Conservation (phyloP, 495 filamentous ascomycete genomes). For the Rhypophila decipiens region DNA sequence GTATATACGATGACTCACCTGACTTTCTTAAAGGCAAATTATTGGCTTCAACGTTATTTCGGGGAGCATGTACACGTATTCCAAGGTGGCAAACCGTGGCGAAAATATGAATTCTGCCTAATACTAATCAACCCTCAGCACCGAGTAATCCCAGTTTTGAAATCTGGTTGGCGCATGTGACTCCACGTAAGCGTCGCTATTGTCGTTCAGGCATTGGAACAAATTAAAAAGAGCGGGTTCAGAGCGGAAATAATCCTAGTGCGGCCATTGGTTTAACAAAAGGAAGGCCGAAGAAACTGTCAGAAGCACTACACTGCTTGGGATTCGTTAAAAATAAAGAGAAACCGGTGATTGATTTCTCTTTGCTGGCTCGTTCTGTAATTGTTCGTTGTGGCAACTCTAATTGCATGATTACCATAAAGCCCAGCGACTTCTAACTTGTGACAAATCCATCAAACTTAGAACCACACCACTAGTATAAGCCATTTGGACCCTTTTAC, state of each 20-base stretch:
- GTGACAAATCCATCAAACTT: neutral
- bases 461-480: neutral
- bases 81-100: neutral
- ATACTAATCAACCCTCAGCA: neutral
- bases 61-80: neutral
- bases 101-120: neutral
- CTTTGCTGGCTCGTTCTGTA: neutral
- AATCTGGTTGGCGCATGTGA: neutral
- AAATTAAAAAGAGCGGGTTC: neutral
- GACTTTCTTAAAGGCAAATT: neutral
- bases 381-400: neutral
- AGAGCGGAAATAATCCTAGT: neutral
- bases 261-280: neutral
- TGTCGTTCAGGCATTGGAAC: neutral
- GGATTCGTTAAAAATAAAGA: neutral
- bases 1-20: neutral
- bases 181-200: neutral
- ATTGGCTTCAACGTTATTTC: neutral
- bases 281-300: neutral
- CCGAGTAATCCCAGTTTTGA: neutral
- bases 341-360: neutral
- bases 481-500: neutral
- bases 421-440: neutral
- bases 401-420: neutral
- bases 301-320: neutral